Conservation (phyloP, 768 basidiomycete species). For the Suillus luteus region DNA sequence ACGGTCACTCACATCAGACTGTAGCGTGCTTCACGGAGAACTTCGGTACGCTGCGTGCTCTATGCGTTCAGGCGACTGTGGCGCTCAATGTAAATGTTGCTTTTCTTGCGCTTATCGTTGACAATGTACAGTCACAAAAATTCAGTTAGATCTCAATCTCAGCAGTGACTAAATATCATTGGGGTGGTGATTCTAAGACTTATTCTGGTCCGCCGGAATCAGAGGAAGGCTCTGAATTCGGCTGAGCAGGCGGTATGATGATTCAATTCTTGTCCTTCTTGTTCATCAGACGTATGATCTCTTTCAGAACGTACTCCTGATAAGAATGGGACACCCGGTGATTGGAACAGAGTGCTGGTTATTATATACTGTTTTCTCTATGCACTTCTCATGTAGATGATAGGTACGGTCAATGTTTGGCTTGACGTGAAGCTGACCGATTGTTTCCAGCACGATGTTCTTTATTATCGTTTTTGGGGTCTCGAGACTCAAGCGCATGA, state of each 20-base stretch:
- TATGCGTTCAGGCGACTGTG: slow-evolving; percentile 42
- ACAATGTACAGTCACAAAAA: slow-evolving; percentile 29
- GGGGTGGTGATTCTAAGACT: slow-evolving; percentile 37
- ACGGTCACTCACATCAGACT: not conserved
- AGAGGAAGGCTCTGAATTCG: slow-evolving; percentile 25
- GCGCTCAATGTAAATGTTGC: slow-evolving; percentile 53
- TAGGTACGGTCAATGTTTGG: slow-evolving; percentile 9
- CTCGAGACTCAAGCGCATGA: not conserved
- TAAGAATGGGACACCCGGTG: slow-evolving; percentile 11
- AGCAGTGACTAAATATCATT: slow-evolving; percentile 31
- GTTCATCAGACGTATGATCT: not conserved
- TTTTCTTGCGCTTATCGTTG: slow-evolving; percentile 45
- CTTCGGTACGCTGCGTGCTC: slow-evolving; percentile 34
- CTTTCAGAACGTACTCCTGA: slow-evolving; percentile 22
- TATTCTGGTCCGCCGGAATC: slow-evolving; percentile 41
- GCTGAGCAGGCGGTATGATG: slow-evolving; percentile 32
- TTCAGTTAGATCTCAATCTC: slow-evolving; percentile 43
- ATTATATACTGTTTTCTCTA: slow-evolving; percentile 36
- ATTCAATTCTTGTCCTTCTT: slow-evolving; percentile 7
- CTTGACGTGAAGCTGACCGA: not conserved
- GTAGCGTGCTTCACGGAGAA: slow-evolving; percentile 44
- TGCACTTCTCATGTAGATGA: slow-evolving; percentile 34
- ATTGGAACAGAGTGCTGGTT: slow-evolving; percentile 29
- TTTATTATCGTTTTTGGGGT: not conserved
- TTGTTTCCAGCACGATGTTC: not conserved